Percentiles rank a stretch among this genome's conserved stretches.
These are phyloP conservation scores for Penicillium arizonense DNA, from an alignment of 495 filamentous ascomycete genomes.

Conservation along the genomic window DNA sequence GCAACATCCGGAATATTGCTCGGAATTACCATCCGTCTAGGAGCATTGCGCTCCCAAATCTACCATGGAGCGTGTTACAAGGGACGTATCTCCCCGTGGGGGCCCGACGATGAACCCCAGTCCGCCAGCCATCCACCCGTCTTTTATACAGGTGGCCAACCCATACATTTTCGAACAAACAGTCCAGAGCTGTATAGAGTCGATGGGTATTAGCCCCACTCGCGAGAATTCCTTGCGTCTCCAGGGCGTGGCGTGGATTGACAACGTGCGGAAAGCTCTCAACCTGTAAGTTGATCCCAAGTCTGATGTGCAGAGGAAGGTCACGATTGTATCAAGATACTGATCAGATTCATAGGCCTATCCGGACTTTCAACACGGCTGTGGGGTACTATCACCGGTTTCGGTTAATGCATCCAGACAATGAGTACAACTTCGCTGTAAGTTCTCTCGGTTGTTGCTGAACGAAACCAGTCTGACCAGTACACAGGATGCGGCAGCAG, in stretches of 20 bases:
- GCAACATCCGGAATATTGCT: not conserved
- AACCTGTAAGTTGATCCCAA: conserved; percentile 55
- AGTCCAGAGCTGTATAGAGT: conserved; percentile 55
- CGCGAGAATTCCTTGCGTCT: conserved; percentile 70
- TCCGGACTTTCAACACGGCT: conserved; percentile 82
- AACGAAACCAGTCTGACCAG: conserved; percentile 10
- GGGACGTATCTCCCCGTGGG: conserved; percentile 14
- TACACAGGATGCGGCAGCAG: conserved; percentile 74
- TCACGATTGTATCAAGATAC: not conserved
- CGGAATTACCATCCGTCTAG: not conserved
- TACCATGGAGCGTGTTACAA: conserved; percentile 24
- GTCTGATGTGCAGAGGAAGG: conserved; percentile 1
- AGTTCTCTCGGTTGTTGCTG: not conserved
- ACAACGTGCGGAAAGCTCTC: conserved; percentile 68
- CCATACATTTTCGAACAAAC: conserved; percentile 65
- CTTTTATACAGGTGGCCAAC: conserved; percentile 68
- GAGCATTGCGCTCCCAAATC: not conserved
- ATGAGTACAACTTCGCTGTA: conserved; percentile 62
- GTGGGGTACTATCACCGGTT: conserved; percentile 87
- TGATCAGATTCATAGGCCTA: conserved; percentile 50
- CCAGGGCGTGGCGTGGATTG: conserved; percentile 78
- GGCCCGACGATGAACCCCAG: conserved; percentile 12
- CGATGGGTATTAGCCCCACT: conserved; percentile 52
- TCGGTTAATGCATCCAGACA: conserved; percentile 72
- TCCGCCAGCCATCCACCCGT: conserved; percentile 59